phyloP scores from a whole-genome alignment of 1,284 basidiomycete species.

The Moesziomyces antarcticus region DNA sequence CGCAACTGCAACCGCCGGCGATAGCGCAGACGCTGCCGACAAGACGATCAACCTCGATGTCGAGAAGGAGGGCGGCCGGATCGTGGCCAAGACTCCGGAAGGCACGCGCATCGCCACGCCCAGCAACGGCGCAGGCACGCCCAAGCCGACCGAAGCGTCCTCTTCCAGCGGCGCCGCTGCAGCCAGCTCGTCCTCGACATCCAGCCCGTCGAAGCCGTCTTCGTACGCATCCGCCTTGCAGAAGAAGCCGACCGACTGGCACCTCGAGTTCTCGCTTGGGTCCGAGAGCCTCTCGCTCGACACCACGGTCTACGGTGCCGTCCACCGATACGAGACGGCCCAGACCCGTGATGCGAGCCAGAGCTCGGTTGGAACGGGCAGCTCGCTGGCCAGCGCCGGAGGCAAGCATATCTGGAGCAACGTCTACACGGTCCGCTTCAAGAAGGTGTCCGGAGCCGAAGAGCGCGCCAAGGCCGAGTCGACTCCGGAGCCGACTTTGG shows the following conservation, averaged over 20 bases:
- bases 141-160: slow-evolving; percentile 61
- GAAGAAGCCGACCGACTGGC: slow-evolving; percentile 91
- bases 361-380: slow-evolving; percentile 8
- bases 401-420: slow-evolving; percentile 82
- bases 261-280: slow-evolving; percentile 93
- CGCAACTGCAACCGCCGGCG: slow-evolving; percentile 5
- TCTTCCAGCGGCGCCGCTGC: slow-evolving; percentile 13
- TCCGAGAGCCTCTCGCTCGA: slow-evolving; percentile 83
- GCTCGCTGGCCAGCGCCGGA: slow-evolving; percentile 13
- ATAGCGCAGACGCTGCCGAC: slow-evolving; percentile 37
- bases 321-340: slow-evolving; percentile 82
- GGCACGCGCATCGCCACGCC: slow-evolving; percentile 93
- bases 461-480: slow-evolving; percentile 65
- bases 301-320: slow-evolving; percentile 93
- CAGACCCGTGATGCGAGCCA: slow-evolving; percentile 14
- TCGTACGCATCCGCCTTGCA: slow-evolving; percentile 96
- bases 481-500: slow-evolving; percentile 53
- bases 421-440: slow-evolving; percentile 89
- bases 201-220: slow-evolving; percentile 58
- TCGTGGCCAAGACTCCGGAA: slow-evolving; percentile 94
- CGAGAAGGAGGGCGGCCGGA: slow-evolving; percentile 71
- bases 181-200: slow-evolving; percentile 28
- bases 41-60: slow-evolving; percentile 61
- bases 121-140: slow-evolving; percentile 67
- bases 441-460: slow-evolving; percentile 86